Evolutionary conservation across 2,329 filamentous ascomycete species (phyloP).

Genomic region (Diaporthe caulivora): DNA sequence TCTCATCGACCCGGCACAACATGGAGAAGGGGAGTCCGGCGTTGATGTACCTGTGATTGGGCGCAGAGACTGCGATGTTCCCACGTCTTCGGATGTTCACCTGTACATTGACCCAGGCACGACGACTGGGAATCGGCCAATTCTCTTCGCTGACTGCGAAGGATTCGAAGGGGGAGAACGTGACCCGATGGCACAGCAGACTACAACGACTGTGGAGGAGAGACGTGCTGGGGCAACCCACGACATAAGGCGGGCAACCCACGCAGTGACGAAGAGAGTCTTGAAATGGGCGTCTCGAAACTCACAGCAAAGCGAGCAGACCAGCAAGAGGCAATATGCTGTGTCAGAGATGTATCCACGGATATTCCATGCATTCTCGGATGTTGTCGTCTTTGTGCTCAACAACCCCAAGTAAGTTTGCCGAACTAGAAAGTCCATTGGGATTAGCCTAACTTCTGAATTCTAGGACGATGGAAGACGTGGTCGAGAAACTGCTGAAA

Average conservation of each 20-base stretch:
- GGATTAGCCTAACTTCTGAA: neutral
- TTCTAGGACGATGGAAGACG: neutral
- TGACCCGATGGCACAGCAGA: neutral
- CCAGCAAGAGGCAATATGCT: slow-evolving; percentile 46
- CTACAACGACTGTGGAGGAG: too few relatives aligned
- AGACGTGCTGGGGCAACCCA: neutral
- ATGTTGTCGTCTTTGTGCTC: slow-evolving; percentile 55
- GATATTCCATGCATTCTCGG: slow-evolving; percentile 55
- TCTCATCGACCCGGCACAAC: neutral
- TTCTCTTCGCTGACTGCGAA: slow-evolving; percentile 23
- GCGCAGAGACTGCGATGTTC: neutral
- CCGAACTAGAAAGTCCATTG: too few relatives aligned
- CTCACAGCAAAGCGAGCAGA: neutral
- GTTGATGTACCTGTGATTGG: neutral
- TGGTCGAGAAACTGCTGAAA: neutral
- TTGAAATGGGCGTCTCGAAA: neutral
- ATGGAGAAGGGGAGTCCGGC: too few relatives aligned
- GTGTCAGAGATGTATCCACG: slow-evolving; percentile 54
- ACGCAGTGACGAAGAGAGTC: neutral
- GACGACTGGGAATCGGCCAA: neutral
- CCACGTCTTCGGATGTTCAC: slow-evolving; percentile 9
- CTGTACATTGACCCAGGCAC: slow-evolving; percentile 15
- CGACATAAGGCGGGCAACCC: neutral
- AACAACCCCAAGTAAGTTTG: slow-evolving; percentile 44
- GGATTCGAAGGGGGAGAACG: slow-evolving; percentile 25